A percentile compares a stretch with the other conserved stretches of the same genome.
Conservation (phyloP, 257 asterid genomes). For the Solanum pimpinellifolium region DNA sequence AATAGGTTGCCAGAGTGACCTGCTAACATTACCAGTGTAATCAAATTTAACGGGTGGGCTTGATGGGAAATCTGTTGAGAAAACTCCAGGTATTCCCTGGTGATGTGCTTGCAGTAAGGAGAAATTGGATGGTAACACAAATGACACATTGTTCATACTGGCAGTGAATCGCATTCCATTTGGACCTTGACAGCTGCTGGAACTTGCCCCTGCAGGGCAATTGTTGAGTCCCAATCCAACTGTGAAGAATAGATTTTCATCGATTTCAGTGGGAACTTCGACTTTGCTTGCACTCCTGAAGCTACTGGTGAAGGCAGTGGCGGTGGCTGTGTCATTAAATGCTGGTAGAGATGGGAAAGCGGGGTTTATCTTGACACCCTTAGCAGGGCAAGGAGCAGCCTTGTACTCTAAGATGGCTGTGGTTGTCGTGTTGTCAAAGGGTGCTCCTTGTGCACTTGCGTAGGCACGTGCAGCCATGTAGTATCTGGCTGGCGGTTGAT, state of each 20-base stretch:
- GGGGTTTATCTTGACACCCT: conserved; percentile 29
- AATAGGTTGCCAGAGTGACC: conserved; percentile 68
- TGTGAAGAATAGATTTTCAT: conserved; percentile 60
- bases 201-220: conserved; percentile 45
- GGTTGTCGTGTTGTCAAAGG: conserved; percentile 85
- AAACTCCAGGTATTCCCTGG: conserved; percentile 71
- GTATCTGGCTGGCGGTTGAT: conserved; percentile 64
- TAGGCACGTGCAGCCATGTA: conserved; percentile 88
- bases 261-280: conserved; percentile 54
- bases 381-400: conserved; percentile 40
- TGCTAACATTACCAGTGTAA: conserved; percentile 81
- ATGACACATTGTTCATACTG: conserved; percentile 84
- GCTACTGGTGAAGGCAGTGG: conserved; percentile 56
- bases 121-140: conserved; percentile 62
- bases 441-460: conserved; percentile 74
- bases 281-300: conserved; percentile 51
- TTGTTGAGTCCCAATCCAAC: conserved; percentile 72
- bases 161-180: conserved; percentile 80
- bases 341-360: conserved; percentile 51
- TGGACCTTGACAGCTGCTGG: conserved; percentile 70
- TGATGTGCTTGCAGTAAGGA: conserved; percentile 76
- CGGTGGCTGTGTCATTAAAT: conserved; percentile 69
- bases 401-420: conserved; percentile 77
- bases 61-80: conserved; percentile 67
- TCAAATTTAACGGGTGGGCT: conserved; percentile 53